Evolutionary conservation across 1,284 basidiomycete genomes (phyloP).

Genomic region (Cutaneotrichosporon cutaneum): DNA sequence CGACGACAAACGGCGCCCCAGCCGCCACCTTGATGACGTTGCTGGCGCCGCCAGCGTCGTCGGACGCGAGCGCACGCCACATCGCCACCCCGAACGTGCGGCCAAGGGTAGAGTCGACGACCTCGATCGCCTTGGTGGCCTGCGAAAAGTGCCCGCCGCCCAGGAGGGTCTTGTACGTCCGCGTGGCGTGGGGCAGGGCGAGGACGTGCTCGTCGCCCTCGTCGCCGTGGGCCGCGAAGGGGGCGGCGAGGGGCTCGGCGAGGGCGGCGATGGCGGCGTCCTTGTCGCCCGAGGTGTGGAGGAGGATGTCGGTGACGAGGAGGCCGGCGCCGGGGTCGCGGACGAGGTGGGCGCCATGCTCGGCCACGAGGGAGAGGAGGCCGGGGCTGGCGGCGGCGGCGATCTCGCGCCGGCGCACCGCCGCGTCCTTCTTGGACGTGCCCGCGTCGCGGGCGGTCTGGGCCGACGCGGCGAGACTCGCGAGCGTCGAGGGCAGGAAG

Average conservation of each 20-base stretch:
- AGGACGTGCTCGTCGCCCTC: constrained; percentile 63
- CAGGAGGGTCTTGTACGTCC: constrained; percentile 78
- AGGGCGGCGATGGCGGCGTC: constrained; percentile 62
- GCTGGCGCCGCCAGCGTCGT: constrained; percentile 43
- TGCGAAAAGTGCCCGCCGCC: constrained; percentile 85
- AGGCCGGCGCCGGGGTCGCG: constrained; percentile 74
- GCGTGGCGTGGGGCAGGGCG: constrained; percentile 72
- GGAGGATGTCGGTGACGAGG: constrained; percentile 73
- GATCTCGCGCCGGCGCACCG: constrained; percentile 65
- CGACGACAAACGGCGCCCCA: constrained; percentile 73
- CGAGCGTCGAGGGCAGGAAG: constrained; percentile 75
- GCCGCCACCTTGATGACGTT: constrained; percentile 62
- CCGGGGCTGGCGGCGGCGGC: constrained; percentile 66
- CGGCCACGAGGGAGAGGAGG: constrained; percentile 65
- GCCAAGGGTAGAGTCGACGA: constrained; percentile 60
- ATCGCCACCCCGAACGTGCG: constrained; percentile 61
- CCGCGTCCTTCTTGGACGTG: constrained; percentile 75
- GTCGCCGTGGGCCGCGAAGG: too few relatives aligned
- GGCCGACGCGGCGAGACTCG: constrained; percentile 64
- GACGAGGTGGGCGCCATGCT: constrained; percentile 61
- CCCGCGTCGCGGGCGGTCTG: constrained; percentile 55
- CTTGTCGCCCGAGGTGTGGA: constrained; percentile 78
- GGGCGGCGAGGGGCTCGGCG: constrained; percentile 58
- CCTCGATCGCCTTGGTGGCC: constrained; percentile 59
- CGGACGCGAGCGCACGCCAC: constrained; percentile 57